Base-by-base conservation (phyloP, 2,329 filamentous ascomycete genomes). In the Ascochyta lentis region DNA sequence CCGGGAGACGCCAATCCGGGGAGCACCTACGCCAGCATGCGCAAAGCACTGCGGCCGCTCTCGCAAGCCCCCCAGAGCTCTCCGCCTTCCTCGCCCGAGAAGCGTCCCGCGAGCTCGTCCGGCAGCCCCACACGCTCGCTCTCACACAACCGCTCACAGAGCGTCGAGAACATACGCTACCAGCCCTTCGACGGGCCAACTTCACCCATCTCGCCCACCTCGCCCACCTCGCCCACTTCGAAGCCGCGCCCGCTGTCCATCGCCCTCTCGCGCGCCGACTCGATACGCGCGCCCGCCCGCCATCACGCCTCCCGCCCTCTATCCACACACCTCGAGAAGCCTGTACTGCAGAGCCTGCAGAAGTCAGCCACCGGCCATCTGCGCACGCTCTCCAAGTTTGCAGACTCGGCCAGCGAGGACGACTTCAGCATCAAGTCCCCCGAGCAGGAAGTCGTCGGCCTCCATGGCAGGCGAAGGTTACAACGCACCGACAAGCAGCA, bases 301-400 rank as follows among this genome's bases (percentile, higher is more conserved):
- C 71, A 73, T 31, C 71, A 73, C 52, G 67, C 70, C 1, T 46
- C 65, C 6, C 68, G 69, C 7, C 67, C 68, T n/a, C 60, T 69
- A 23, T 69, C 60, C 54, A 67, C 69, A 16, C 72, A 76, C 40
- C 61, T 77, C 31, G 76, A 77, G 37, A 63, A 64, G 39, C 75
- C 76, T 3, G 92, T 97, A 61, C 81, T 98, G 10, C 86, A 92
- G 72, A 88, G 86, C 31, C 82, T 99, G 16, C 89, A 94, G 54
- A 91, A 91, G 66, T 98, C 95, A 0, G 90, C 94, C 0, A 98
- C 95, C 1, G 89, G 89, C 54, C 91, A 99, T 74, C 83, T 99
- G 22, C 88, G 93, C 39, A 93, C 92, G 0, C 81, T 98, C 34
- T 96, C 94, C 6, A 89, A 88, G 66, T 85, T 96, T 62, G 91